Conservation (phyloP, 805 yeast species). For the Babjeviella inositovora region DNA sequence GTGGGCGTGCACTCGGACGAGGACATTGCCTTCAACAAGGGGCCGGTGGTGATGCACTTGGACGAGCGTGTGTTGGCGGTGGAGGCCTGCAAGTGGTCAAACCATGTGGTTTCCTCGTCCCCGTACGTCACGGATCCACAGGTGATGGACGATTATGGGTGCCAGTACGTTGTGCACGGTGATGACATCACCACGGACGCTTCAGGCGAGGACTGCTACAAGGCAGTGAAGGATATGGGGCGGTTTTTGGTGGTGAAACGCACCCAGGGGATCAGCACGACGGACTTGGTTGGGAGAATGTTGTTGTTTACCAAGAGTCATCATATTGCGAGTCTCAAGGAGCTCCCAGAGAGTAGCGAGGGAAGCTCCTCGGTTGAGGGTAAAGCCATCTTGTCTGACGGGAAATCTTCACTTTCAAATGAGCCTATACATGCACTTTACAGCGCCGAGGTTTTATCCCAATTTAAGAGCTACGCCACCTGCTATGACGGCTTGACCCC, state of each 20-base stretch:
- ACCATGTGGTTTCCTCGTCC: slow-evolving; percentile 54
- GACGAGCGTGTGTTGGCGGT: slow-evolving; percentile 76
- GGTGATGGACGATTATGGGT: slow-evolving; percentile 58
- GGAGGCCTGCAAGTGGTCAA: slow-evolving; percentile 81
- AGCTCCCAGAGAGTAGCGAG: slow-evolving; percentile 6
- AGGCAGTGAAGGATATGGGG: slow-evolving; percentile 69
- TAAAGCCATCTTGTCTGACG: not conserved
- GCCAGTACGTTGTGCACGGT: slow-evolving; percentile 94
- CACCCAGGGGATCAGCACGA: slow-evolving; percentile 88
- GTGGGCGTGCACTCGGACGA: slow-evolving; percentile 92
- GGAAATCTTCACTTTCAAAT: no score
- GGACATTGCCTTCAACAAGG: slow-evolving; percentile 71
- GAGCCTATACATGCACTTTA: slow-evolving; percentile 7
- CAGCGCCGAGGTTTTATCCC: slow-evolving; percentile 16
- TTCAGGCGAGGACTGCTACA: slow-evolving; percentile 86
- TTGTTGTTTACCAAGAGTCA: slow-evolving; percentile 43
- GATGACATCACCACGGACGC: slow-evolving; percentile 97
- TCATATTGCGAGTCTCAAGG: slow-evolving; percentile 25
- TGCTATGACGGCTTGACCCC: slow-evolving; percentile 40
- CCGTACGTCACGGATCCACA: slow-evolving; percentile 88
- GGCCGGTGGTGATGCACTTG: slow-evolving; percentile 84
- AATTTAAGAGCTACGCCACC: slow-evolving; percentile 41
- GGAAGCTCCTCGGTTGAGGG: slow-evolving; percentile 1
- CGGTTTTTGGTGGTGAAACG: slow-evolving; percentile 82
- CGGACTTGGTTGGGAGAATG: slow-evolving; percentile 88